Evolutionary conservation across 2,329 filamentous ascomycete species (phyloP).

Genomic region (Tolypocladium guangdongense): DNA sequence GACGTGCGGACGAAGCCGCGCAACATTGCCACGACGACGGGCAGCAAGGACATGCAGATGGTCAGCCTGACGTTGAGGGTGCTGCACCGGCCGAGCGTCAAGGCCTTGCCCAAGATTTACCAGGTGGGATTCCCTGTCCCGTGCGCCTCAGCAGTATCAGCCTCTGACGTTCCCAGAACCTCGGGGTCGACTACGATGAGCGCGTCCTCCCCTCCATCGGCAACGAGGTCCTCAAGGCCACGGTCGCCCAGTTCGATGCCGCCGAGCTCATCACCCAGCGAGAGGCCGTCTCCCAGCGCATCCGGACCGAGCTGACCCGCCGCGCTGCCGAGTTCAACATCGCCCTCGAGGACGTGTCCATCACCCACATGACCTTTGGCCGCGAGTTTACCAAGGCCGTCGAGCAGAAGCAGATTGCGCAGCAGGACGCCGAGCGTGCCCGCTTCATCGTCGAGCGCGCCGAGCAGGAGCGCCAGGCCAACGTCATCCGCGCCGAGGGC

Average conservation of each 20-base stretch:
- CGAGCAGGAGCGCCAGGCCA: slow-evolving; percentile 97
- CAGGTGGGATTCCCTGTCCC: slow-evolving; percentile 51
- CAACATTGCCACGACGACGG: slow-evolving; percentile 95
- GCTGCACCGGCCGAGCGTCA: slow-evolving; percentile 86
- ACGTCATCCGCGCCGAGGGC: slow-evolving; percentile 95
- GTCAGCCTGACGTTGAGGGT: slow-evolving; percentile 96
- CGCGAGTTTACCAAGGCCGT: slow-evolving; percentile 98
- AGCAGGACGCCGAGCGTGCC: slow-evolving; percentile 95
- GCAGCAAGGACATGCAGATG: slow-evolving; percentile 99
- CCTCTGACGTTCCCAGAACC: slow-evolving; percentile 50
- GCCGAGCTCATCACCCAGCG: slow-evolving; percentile 98
- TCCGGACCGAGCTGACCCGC: slow-evolving; percentile 82
- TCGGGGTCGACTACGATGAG: slow-evolving; percentile 97
- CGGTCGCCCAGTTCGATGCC: slow-evolving; percentile 97
- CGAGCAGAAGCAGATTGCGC: slow-evolving; percentile 99
- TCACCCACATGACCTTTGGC: slow-evolving; percentile 99
- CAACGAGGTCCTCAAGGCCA: slow-evolving; percentile 97
- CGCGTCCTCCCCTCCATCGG: slow-evolving; percentile 96
- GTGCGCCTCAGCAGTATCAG: neutral
- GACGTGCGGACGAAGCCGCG: slow-evolving; percentile 95
- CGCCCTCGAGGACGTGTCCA: slow-evolving; percentile 94
- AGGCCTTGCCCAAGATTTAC: slow-evolving; percentile 92
- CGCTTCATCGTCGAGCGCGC: slow-evolving; percentile 98
- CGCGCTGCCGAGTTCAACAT: slow-evolving; percentile 98
- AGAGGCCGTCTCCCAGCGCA: slow-evolving; percentile 91